Conservation (phyloP, 139 green algal species). For the Micractinium conductrix region DNA sequence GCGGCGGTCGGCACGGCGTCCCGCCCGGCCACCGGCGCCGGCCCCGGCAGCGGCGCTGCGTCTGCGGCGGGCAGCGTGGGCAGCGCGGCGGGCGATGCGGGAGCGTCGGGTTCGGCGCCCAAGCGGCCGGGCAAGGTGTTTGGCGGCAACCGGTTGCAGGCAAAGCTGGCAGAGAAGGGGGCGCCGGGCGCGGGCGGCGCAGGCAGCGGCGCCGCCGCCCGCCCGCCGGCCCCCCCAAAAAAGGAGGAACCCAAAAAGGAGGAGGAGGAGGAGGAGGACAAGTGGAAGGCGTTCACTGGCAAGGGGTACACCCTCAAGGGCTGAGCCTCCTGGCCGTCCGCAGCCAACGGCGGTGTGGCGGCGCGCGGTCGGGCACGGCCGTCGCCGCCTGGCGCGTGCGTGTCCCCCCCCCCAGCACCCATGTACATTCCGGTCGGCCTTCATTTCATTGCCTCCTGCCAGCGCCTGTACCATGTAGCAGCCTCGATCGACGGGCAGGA, state of each 20-base stretch:
- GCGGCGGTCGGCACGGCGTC: neutral
- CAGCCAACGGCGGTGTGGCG: too few species aligned
- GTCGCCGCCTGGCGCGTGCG: too few species aligned
- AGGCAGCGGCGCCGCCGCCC: neutral
- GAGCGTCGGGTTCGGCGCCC: conserved; percentile 6
- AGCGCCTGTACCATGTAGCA: too few species aligned
- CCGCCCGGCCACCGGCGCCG: too few species aligned
- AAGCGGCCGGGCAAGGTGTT: conserved; percentile 37
- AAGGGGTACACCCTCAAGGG: conserved; percentile 30
- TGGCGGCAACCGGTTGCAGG: conserved; percentile 29
- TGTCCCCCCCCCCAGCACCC: too few species aligned
- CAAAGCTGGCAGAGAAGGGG: conserved; percentile 25
- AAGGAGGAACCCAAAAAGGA: conserved; percentile 1
- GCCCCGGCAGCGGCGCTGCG: neutral
- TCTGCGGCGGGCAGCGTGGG: conserved; percentile 10
- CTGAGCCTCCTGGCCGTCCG: too few species aligned
- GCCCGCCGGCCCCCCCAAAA: neutral
- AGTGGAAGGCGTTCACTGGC: conserved; percentile 27
- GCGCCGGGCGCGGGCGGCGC: neutral
- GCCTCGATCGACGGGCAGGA: too few species aligned
- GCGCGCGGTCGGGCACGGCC: too few species aligned
- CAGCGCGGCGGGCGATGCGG: neutral
- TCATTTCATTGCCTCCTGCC: too few species aligned
- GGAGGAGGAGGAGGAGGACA: conserved; percentile 8
- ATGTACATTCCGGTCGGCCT: too few species aligned